Evolutionary conservation across 495 filamentous ascomycete genomes (phyloP), one percentile per base, ranked within the genome.

Genomic region (Glonium stellatum): DNA sequence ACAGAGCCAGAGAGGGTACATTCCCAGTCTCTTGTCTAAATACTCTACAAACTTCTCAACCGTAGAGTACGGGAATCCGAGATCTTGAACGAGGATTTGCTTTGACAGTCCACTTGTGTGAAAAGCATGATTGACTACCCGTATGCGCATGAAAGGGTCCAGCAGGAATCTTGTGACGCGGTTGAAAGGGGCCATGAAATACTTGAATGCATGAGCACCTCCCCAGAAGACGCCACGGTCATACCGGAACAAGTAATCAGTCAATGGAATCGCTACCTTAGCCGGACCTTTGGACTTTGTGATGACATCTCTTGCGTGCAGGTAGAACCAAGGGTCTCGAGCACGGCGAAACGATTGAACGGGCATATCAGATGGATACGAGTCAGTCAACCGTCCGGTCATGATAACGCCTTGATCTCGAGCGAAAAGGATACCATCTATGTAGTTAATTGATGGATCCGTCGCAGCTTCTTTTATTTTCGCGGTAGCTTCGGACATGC

Each of bases 221-320:
- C 82, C 78, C 73, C 82, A 84, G 66, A 85, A 86, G 8, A 75
- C 81, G 19, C 83, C 82, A 4, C 83, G 79, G 61, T 86, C 82
- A 65, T 86, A 84, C 2, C 83, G 79, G 67, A 86, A 85, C 36
- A 83, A 75, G 58, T 86, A 85, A 35, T 84, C 81, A 5, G 70
- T 73, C 9, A 84, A 67, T 12, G 82, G 82, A 41, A 84, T 78
- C 25, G 70, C 68, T 41, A 84, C 79, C 22, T 60, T 70, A 4
- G 64, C 53, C 2, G 75, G 67, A 13, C 12, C 51, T 1, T 49
- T 61, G 71, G 76, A 46, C 19, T 9, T 23, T 5, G 13, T n/a
- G 12, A 47, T 62, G 31, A 63, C 62, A 1, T 59, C 44, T 21
- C 69, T 55, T 18, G 72, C 80, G 58, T 84, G 80, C 1, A 83